Evolutionary conservation across 768 basidiomycete species (phyloP).

Genomic region (Atractiella rhizophila): DNA sequence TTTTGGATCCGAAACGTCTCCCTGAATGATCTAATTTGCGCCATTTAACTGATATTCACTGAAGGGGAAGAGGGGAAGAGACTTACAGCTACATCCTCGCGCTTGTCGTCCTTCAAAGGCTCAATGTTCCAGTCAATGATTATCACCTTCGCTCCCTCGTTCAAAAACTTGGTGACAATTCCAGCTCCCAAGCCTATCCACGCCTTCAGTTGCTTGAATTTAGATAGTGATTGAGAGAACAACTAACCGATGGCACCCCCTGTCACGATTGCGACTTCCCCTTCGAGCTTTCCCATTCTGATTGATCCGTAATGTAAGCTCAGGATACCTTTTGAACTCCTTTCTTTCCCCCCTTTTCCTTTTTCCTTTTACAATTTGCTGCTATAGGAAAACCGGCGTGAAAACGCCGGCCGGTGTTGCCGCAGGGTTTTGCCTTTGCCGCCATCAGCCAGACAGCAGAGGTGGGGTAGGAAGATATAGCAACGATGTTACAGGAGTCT

Average conservation of each 20-base stretch:
- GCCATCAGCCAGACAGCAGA: no score
- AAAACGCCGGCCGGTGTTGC: no score
- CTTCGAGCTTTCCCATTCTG: constrained; percentile 2
- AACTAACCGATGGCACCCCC: not conserved
- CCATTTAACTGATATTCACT: no score
- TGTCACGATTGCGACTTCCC: constrained; percentile 3
- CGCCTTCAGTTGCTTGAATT: not conserved
- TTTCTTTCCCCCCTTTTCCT: no score
- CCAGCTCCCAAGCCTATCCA: constrained; percentile 1
- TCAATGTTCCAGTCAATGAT: constrained; percentile 4
- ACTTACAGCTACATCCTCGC: no score
- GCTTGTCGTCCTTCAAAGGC: not conserved
- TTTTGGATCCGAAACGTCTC: not conserved
- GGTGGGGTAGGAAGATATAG: no score
- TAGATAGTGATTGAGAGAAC: not conserved
- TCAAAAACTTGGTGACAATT: constrained; percentile 1
- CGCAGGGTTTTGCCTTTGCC: no score
- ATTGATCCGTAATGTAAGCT: not conserved
- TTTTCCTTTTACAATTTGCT: no score
- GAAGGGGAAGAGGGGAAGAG: no score
- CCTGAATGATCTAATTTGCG: not conserved
- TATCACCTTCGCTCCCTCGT: not conserved
- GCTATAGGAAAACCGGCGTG: no score
- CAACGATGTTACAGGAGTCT: no score
- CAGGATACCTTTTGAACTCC: not conserved